phyloP scores from a whole-genome alignment of 306 rosid genomes.

The Canavalia ensiformis region DNA sequence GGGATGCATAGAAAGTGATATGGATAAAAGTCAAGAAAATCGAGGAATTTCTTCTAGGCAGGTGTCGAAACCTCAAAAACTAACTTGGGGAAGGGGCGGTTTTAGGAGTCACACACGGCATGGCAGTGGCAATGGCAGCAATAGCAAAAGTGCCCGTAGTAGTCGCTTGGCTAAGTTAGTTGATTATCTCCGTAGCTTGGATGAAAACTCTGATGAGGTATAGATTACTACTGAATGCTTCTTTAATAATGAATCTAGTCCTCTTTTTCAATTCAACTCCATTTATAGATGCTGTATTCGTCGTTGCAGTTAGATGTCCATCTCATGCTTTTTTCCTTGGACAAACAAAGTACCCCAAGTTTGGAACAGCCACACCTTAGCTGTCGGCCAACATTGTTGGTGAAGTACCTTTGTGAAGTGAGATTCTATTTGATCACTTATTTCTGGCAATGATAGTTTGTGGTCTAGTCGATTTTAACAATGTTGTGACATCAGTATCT shows the following conservation, averaged over 20 bases:
- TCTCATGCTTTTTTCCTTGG: conserved; percentile 80
- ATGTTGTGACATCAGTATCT: neutral
- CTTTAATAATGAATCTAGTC: conserved; percentile 29
- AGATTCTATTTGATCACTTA: conserved; percentile 50
- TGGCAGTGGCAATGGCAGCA: conserved; percentile 74
- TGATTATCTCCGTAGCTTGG: conserved; percentile 73
- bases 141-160: conserved; percentile 70
- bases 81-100: conserved; percentile 96
- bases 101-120: conserved; percentile 84
- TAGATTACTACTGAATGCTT: conserved; percentile 37
- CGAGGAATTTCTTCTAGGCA: conserved; percentile 68
- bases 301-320: conserved; percentile 77
- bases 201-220: conserved; percentile 82
- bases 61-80: conserved; percentile 72
- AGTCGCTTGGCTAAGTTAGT: conserved; percentile 80
- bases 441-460: conserved; percentile 20
- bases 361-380: conserved; percentile 84
- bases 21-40: conserved; percentile 69
- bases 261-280: conserved; percentile 39
- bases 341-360: conserved; percentile 65
- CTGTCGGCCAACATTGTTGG: conserved; percentile 82
- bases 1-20: conserved; percentile 73
- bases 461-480: conserved; percentile 8
- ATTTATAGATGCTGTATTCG: conserved; percentile 27
- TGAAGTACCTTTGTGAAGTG: conserved; percentile 79